phyloP scores from a whole-genome alignment of 345 rosid genomes.

The Lumnitzera littorea region DNA sequence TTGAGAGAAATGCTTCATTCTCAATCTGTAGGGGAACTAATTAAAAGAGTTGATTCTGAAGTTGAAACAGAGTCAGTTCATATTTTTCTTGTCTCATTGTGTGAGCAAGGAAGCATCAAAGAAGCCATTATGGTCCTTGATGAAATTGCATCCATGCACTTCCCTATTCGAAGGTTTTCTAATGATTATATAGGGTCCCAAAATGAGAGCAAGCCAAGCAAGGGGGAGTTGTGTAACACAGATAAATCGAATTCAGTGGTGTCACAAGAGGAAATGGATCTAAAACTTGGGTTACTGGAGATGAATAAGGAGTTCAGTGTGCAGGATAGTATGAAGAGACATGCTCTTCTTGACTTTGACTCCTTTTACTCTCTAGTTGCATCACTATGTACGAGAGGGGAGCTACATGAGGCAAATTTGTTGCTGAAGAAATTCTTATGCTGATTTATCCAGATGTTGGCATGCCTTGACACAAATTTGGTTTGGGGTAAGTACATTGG shows the following conservation, averaged over 20 bases:
- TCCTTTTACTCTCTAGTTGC: conserved; percentile 43
- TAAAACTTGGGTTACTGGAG: conserved; percentile 7
- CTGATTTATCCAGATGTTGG: too few relatives aligned
- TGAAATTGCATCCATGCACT: conserved; percentile 44
- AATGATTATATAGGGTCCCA: conserved; percentile 15
- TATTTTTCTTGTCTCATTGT: conserved; percentile 41
- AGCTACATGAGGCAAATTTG: conserved; percentile 49
- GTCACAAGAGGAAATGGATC: conserved; percentile 11
- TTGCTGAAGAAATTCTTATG: background rate
- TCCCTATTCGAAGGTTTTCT: conserved; percentile 37
- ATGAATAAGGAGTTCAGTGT: conserved; percentile 12
- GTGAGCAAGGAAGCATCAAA: conserved; percentile 64
- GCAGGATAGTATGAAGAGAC: conserved; percentile 8
- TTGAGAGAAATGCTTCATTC: conserved; percentile 85
- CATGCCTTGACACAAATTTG: too few relatives aligned
- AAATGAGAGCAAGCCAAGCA: conserved; percentile 10
- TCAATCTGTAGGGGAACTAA: conserved; percentile 42
- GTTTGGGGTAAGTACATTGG: too few relatives aligned
- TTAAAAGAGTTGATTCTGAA: conserved; percentile 42
- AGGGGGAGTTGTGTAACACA: conserved; percentile 10
- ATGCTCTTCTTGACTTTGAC: conserved; percentile 30
- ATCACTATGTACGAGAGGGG: conserved; percentile 63
- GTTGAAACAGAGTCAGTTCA: conserved; percentile 45
- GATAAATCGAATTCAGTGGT: conserved; percentile 8
- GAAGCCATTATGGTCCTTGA: conserved; percentile 52